These are phyloP conservation scores for Didymosphaeria variabile DNA, from an alignment of 2,329 filamentous ascomycete genomes.

Conservation along the genomic window DNA sequence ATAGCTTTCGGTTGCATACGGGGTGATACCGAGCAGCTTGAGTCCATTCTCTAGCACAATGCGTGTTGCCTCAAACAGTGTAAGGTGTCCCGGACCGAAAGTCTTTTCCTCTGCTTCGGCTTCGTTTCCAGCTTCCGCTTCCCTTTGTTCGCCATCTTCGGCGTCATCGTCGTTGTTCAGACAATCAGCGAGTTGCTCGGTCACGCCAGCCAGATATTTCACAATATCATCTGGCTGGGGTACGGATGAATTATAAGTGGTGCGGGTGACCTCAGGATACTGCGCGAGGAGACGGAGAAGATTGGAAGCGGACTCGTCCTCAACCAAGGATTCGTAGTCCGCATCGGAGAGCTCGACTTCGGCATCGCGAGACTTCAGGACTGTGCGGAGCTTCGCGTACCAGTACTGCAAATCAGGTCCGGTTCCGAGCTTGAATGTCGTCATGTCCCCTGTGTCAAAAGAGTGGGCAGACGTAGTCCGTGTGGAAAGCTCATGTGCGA, in stretches of 20 bases:
- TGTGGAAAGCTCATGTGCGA: conserved; percentile 40
- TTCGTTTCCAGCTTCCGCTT: conserved; percentile 2
- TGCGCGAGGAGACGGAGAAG: conserved; percentile 40
- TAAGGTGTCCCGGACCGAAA: conserved; percentile 29
- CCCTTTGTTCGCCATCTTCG: not conserved
- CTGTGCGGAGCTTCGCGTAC: conserved; percentile 31
- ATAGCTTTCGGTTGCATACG: conserved; percentile 18
- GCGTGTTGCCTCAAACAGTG: conserved; percentile 38
- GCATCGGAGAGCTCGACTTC: conserved; percentile 28
- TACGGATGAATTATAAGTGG: conserved; percentile 33
- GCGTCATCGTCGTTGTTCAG: conserved; percentile 30
- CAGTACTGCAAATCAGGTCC: conserved; percentile 44
- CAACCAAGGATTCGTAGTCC: conserved; percentile 32
- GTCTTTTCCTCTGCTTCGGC: conserved; percentile 1
- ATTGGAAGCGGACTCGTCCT: conserved; percentile 35
- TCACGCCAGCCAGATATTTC: conserved; percentile 38
- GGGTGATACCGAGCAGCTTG: conserved; percentile 38
- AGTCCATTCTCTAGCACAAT: conserved; percentile 43
- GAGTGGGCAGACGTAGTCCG: conserved; percentile 32
- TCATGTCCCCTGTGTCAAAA: conserved; percentile 36
- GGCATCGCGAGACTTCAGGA: conserved; percentile 25
- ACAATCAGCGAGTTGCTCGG: conserved; percentile 35
- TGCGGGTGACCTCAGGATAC: conserved; percentile 41
- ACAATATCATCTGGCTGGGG: conserved; percentile 38
- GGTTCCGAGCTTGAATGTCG: conserved; percentile 40